Evolutionary conservation across 495 filamentous ascomycete genomes (phyloP).

Genomic region (Cercophora scortea): DNA sequence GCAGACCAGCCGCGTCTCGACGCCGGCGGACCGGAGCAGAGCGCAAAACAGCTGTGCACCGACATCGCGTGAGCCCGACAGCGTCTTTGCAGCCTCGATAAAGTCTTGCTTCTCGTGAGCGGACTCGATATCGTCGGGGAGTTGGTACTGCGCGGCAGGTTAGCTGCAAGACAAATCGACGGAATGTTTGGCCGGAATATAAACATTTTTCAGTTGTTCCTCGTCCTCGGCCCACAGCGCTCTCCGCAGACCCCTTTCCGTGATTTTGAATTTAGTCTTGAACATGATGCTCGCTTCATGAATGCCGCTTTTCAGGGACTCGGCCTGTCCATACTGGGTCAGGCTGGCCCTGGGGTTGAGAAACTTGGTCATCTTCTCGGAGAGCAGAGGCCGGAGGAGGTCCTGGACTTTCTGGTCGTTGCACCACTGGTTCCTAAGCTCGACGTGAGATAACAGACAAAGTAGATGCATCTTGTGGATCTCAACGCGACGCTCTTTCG

Average conservation of each 20-base stretch:
- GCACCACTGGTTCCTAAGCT: constrained; percentile 79
- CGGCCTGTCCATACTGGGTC: constrained; percentile 62
- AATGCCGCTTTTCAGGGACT: constrained; percentile 72
- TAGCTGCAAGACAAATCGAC: constrained; percentile 7
- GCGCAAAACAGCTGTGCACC: constrained; percentile 88
- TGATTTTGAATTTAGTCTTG: constrained; percentile 57
- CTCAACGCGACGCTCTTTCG: constrained; percentile 64
- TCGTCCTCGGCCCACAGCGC: constrained; percentile 65
- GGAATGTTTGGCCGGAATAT: constrained; percentile 3
- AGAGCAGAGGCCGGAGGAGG: constrained; percentile 51
- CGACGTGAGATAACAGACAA: constrained; percentile 68
- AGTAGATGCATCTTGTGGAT: constrained; percentile 82
- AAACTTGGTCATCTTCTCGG: constrained; percentile 49
- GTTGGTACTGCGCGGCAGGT: constrained; percentile 33
- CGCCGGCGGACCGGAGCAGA: constrained; percentile 64
- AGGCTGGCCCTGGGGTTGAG: constrained; percentile 56
- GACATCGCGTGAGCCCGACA: constrained; percentile 77
- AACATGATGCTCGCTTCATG: constrained; percentile 62
- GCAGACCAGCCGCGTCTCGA: constrained; percentile 84
- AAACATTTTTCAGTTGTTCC: constrained; percentile 47
- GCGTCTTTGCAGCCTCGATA: constrained; percentile 49
- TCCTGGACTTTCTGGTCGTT: constrained; percentile 63
- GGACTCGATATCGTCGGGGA: constrained; percentile 46
- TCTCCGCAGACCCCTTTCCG: constrained; percentile 58
- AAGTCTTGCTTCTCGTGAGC: constrained; percentile 62